A percentile compares a stretch with the other conserved stretches of the same genome.
phyloP scores from a whole-genome alignment of 148 eudicot species.

The Amaranthus cruentus region DNA sequence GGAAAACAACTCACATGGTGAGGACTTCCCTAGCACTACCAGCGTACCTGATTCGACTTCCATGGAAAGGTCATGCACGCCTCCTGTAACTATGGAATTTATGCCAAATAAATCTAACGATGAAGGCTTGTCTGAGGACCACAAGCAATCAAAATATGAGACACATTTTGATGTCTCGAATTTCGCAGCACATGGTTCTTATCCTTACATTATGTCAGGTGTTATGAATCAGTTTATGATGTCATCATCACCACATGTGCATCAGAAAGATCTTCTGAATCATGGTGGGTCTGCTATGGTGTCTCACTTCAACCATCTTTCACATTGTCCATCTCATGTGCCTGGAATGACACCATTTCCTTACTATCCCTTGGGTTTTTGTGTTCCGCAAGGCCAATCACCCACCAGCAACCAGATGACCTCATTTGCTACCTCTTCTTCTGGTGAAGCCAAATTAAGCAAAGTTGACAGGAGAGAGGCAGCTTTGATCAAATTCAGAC shows the following conservation, averaged over 20 bases:
- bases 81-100: slow-evolving; percentile 42
- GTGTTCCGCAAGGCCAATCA: slow-evolving; percentile 67
- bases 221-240: slow-evolving; percentile 69
- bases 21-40: slow-evolving; percentile 56
- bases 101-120: slow-evolving; percentile 38
- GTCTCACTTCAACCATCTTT: slow-evolving; percentile 54
- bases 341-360: slow-evolving; percentile 63
- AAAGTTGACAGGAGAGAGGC: slow-evolving; percentile 90
- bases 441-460: slow-evolving; percentile 36
- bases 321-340: slow-evolving; percentile 50
- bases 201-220: slow-evolving; percentile 69
- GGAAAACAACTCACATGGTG: slow-evolving; percentile 44
- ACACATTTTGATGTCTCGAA: slow-evolving; percentile 42
- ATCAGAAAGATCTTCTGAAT: slow-evolving; percentile 41
- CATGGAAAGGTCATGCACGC: slow-evolving; percentile 61
- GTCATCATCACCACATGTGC: slow-evolving; percentile 39
- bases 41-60: slow-evolving; percentile 62
- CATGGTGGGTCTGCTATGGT: slow-evolving; percentile 38
- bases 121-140: slow-evolving; percentile 48
- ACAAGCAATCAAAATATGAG: slow-evolving; percentile 42
- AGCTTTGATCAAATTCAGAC: slow-evolving; percentile 85
- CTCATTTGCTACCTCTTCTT: slow-evolving; percentile 39
- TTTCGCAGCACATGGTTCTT: slow-evolving; percentile 42
- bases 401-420: slow-evolving; percentile 56
- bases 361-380: slow-evolving; percentile 54